Conservation (phyloP, 495 filamentous ascomycete species). For the Lophium mytilinum region DNA sequence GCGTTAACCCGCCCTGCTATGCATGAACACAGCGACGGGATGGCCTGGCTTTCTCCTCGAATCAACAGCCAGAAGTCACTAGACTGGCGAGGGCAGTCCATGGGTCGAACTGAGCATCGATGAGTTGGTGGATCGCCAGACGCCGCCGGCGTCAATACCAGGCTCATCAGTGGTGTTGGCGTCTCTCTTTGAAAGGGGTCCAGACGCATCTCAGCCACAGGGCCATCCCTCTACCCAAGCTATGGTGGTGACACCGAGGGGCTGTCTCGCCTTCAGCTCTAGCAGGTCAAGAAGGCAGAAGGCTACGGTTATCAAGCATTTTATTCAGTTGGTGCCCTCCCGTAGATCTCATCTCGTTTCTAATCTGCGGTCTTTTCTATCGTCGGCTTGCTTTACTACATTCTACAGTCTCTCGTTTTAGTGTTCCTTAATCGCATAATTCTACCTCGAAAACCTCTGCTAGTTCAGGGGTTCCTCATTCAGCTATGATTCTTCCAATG, state of each 20-base stretch:
- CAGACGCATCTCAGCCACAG: background rate
- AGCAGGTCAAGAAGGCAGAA: background rate
- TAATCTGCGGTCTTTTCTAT: background rate
- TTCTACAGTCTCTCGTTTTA: constrained; percentile 9
- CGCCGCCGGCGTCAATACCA: background rate
- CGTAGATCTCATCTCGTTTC: background rate
- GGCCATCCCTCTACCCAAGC: background rate
- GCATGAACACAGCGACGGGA: background rate
- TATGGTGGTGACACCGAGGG: background rate
- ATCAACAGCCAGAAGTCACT: no score
- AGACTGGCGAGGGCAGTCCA: background rate
- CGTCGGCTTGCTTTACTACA: background rate
- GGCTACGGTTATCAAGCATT: no score
- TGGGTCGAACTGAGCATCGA: background rate
- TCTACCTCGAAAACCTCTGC: background rate
- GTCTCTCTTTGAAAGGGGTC: background rate
- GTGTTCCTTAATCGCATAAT: background rate
- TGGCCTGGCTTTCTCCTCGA: background rate
- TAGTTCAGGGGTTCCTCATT: background rate
- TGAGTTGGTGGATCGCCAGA: background rate
- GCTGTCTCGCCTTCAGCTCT: background rate
- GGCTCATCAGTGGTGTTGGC: background rate
- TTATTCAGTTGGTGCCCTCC: background rate
- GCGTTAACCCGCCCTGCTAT: background rate
- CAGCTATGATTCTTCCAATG: constrained; percentile 6